A percentile compares a stretch with the other conserved stretches of the same genome.
Conservation (phyloP, 176 grass and related monocot species). For the Oryza nivara region DNA sequence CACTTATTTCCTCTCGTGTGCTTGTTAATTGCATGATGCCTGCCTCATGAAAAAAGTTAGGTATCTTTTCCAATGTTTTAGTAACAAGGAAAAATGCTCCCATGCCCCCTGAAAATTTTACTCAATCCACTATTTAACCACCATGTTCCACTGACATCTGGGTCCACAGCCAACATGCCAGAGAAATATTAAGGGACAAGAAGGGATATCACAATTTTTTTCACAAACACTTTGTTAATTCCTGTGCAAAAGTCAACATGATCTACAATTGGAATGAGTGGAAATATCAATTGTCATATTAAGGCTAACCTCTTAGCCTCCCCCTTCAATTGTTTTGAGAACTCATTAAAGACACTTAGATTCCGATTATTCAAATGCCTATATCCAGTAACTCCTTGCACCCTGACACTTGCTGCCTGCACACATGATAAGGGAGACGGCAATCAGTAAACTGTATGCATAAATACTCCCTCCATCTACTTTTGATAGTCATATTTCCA, state of each 20-base stretch:
- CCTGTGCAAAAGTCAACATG: neutral
- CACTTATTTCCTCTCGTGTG: neutral
- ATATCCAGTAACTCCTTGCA: constrained; percentile 40
- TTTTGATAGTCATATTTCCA: too few relatives aligned
- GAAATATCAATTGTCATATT: constrained; percentile 21
- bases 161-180: neutral
- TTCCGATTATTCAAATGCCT: constrained; percentile 65
- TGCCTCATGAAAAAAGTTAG: too few relatives aligned
- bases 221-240: neutral
- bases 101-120: neutral
- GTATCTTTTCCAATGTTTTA: too few relatives aligned
- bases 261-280: neutral
- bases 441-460: constrained; percentile 33
- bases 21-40: neutral
- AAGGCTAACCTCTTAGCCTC: constrained; percentile 75
- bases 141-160: neutral
- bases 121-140: neutral
- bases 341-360: constrained; percentile 96
- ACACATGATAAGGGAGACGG: constrained; percentile 6
- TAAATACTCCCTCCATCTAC: neutral
- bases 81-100: neutral
- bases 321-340: constrained; percentile 94
- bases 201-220: neutral
- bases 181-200: neutral
- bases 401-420: constrained; percentile 54